Percentiles rank a stretch among this genome's conserved stretches.
Evolutionary conservation across 2,329 filamentous ascomycete species (phyloP).

Genomic region (Penicillium sp.): DNA sequence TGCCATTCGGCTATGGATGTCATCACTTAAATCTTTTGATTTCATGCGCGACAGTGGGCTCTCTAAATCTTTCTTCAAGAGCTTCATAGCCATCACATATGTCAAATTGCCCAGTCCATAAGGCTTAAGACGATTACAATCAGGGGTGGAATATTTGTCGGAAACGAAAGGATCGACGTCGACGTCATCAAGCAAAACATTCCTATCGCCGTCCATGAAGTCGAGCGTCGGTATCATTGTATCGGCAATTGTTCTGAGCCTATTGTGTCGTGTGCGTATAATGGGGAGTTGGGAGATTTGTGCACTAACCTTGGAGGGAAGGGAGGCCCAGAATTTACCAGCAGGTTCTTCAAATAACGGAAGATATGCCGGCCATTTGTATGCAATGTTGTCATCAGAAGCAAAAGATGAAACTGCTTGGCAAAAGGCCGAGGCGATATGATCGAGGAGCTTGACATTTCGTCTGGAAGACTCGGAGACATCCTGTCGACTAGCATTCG

Average conservation of each 20-base stretch:
- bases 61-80: not conserved
- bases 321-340: not conserved
- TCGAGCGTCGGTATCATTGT: not conserved
- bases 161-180: not conserved
- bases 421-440: conserved; percentile 42
- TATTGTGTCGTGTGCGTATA: not conserved
- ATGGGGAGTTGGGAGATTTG: not conserved
- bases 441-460: conserved; percentile 39
- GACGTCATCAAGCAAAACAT: not conserved
- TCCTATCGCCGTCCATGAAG: not conserved
- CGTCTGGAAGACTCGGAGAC: conserved; percentile 30
- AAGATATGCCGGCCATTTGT: not conserved
- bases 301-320: not conserved
- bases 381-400: not conserved
- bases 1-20: not conserved
- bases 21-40: not conserved
- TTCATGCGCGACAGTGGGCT: not conserved
- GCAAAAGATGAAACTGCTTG: conserved; percentile 29
- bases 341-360: not conserved
- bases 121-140: not conserved
- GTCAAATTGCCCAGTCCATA: not conserved
- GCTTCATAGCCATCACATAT: not conserved
- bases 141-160: not conserved
- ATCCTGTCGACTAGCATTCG: conserved; percentile 47
- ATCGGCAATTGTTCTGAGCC: not conserved